Evolutionary conservation across 495 filamentous ascomycete genomes (phyloP).

Genomic region (Penicillium odoratum): DNA sequence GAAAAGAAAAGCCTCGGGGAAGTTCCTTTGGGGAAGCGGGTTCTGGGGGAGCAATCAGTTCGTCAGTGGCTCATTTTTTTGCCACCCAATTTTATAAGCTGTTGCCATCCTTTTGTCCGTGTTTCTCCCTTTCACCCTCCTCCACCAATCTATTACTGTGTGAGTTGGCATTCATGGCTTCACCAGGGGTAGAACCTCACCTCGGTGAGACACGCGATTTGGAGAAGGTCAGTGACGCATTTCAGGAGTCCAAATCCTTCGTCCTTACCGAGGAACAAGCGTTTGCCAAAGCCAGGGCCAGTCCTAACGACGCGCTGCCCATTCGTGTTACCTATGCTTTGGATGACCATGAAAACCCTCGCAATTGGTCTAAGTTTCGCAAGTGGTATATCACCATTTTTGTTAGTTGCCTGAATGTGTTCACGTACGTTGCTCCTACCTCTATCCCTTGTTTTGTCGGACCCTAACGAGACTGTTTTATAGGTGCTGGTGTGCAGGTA

Average conservation of each 20-base stretch:
- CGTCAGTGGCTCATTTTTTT: constrained; percentile 1
- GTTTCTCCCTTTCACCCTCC: not conserved
- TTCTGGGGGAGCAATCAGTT: not conserved
- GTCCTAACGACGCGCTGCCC: constrained; percentile 28
- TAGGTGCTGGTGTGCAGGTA: constrained; percentile 44
- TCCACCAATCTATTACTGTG: not conserved
- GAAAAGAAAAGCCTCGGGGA: constrained; percentile 10
- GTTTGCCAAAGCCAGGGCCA: constrained; percentile 25
- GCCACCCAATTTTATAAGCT: not conserved
- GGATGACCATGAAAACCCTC: constrained; percentile 44
- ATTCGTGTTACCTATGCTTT: constrained; percentile 37
- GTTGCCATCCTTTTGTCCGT: not conserved
- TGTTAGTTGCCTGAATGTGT: constrained; percentile 43
- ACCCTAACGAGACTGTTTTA: not conserved
- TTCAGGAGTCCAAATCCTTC: constrained; percentile 15
- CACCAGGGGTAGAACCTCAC: not conserved
- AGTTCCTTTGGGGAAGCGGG: constrained; percentile 13
- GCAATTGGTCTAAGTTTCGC: constrained; percentile 45
- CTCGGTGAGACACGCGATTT: constrained; percentile 3
- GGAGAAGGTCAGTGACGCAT: constrained; percentile 18
- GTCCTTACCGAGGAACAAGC: constrained; percentile 32
- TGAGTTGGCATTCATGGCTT: not conserved
- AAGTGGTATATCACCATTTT: constrained; percentile 49
- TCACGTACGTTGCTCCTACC: constrained; percentile 30
- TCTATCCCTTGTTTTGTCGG: not conserved